Evolutionary conservation across 257 asterid species (phyloP).

Genomic region (Nicotiana otophora): DNA sequence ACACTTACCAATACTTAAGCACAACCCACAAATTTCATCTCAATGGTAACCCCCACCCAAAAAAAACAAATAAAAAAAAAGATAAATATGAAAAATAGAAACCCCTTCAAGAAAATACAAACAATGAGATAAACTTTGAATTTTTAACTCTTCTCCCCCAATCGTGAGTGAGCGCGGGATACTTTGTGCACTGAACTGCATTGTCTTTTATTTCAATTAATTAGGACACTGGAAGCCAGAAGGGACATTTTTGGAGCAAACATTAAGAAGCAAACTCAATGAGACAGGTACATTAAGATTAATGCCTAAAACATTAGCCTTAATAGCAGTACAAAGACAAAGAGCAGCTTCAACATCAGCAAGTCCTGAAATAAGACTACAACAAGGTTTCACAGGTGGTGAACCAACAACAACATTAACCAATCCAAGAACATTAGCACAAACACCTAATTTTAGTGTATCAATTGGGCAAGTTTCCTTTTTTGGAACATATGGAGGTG

Average conservation of each 20-base stretch:
- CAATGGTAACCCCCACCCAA: neutral
- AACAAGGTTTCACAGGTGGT: conserved; percentile 15
- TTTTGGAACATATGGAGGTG: neutral
- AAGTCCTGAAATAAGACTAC: conserved; percentile 10
- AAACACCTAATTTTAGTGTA: conserved; percentile 12
- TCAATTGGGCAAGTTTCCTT: conserved; percentile 9
- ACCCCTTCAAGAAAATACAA: neutral
- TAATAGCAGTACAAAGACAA: conserved; percentile 21
- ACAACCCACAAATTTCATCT: neutral
- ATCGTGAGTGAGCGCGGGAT: too few species aligned
- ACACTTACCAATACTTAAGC: neutral
- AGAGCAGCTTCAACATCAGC: conserved; percentile 16
- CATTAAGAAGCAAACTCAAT: conserved; percentile 15
- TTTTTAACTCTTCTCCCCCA: too few species aligned
- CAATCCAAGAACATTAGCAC: conserved; percentile 10
- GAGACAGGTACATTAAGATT: conserved; percentile 14
- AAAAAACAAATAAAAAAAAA: neutral
- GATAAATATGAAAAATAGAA: neutral
- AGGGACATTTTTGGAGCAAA: conserved; percentile 1
- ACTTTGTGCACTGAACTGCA: too few species aligned
- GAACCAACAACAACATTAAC: conserved; percentile 15
- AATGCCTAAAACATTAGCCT: conserved; percentile 20
- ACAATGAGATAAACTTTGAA: neutral
- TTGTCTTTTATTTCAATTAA: neutral
- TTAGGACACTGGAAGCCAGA: conserved; percentile 10